Conservation (phyloP, 169 alveolate species). For the Plasmodium coatneyi region DNA sequence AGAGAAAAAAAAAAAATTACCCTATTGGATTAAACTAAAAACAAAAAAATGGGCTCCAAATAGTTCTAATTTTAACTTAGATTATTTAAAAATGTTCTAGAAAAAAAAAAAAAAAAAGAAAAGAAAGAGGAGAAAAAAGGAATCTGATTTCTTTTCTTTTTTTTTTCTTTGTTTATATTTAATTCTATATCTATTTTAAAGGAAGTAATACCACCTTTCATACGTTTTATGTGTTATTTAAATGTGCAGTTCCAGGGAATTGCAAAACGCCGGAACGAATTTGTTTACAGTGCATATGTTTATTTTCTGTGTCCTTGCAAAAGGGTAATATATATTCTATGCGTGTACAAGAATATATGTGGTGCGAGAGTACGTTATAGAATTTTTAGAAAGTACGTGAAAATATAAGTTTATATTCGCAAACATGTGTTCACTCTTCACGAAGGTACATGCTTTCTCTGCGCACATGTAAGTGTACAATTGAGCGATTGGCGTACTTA, state of each 20-base stretch:
- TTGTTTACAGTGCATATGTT: not conserved
- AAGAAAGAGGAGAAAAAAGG: not conserved
- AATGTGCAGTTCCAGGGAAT: not conserved
- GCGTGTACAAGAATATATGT: not conserved
- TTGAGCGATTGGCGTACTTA: not conserved
- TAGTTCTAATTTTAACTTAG: slow-evolving; percentile 1
- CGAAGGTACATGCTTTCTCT: not conserved
- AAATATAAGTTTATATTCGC: not conserved
- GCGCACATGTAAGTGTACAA: not conserved
- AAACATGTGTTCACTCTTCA: not conserved
- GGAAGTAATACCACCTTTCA: not conserved
- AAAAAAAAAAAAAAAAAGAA: slow-evolving; percentile 2
- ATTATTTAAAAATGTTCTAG: not conserved
- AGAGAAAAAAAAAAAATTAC: not conserved
- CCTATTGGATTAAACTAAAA: not conserved
- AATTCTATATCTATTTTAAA: slow-evolving; percentile 22
- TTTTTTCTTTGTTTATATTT: not conserved
- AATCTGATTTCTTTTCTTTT: not conserved
- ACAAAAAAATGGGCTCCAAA: not conserved
- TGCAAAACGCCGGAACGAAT: not conserved
- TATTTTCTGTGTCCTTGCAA: not conserved
- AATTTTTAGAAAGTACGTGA: not conserved
- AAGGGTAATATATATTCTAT: not conserved
- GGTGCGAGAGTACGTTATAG: not conserved
- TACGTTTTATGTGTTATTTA: not conserved